Conservation (phyloP, 2,329 filamentous ascomycete genomes). For the Microsporum audouinii region DNA sequence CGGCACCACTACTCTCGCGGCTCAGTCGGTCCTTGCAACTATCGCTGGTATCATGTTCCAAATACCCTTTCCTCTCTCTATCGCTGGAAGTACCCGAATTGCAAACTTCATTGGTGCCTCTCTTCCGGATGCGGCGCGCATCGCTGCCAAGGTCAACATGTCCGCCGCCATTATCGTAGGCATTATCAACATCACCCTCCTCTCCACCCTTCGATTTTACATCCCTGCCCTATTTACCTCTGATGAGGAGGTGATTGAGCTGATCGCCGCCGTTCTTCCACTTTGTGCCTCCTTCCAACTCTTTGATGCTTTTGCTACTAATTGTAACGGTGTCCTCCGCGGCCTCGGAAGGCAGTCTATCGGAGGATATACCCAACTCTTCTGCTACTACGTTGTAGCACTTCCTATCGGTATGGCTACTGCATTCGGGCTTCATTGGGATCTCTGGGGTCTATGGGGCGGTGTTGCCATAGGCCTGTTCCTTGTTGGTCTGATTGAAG, state of each 20-base stretch:
- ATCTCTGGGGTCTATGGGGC: slow-evolving; percentile 68
- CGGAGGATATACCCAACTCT: slow-evolving; percentile 76
- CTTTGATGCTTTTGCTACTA: slow-evolving; percentile 68
- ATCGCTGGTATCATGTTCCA: slow-evolving; percentile 74
- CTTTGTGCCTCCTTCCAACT: slow-evolving; percentile 81
- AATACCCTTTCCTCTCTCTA: slow-evolving; percentile 81
- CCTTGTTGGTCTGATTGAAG: slow-evolving; percentile 46
- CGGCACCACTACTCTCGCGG: slow-evolving; percentile 66
- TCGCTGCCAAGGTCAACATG: slow-evolving; percentile 66
- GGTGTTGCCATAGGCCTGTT: slow-evolving; percentile 62
- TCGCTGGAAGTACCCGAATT: slow-evolving; percentile 76
- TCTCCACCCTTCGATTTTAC: slow-evolving; percentile 56
- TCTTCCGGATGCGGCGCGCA: slow-evolving; percentile 67
- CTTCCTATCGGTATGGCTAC: slow-evolving; percentile 71
- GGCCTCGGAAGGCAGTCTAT: slow-evolving; percentile 82
- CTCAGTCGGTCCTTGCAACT: slow-evolving; percentile 74
- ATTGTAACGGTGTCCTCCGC: slow-evolving; percentile 72
- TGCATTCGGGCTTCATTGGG: slow-evolving; percentile 66
- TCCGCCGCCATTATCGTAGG: slow-evolving; percentile 59
- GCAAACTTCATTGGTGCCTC: slow-evolving; percentile 87
- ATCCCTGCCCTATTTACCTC: slow-evolving; percentile 71
- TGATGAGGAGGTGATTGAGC: slow-evolving; percentile 55
- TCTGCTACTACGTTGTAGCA: slow-evolving; percentile 76
- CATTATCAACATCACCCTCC: slow-evolving; percentile 61
- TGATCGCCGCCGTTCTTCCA: slow-evolving; percentile 61